These are phyloP conservation scores for Cucurbita pepo DNA, from an alignment of 306 rosid genomes.

Conservation along the genomic window DNA sequence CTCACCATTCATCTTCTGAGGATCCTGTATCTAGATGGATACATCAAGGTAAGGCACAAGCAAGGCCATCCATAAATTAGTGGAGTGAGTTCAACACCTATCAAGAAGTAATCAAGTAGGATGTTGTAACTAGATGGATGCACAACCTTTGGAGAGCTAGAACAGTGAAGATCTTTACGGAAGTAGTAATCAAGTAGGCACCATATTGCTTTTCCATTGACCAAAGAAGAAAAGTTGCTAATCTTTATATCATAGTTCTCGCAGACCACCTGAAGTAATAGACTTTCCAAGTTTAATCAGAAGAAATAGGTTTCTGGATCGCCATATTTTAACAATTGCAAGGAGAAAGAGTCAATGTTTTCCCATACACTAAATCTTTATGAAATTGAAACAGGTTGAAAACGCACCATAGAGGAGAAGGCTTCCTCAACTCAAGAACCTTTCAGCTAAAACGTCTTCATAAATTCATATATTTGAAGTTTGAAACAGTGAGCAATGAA, in stretches of 20 bases:
- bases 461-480: background rate
- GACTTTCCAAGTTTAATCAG: background rate
- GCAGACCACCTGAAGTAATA: slow-evolving; percentile 53
- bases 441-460: background rate
- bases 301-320: background rate
- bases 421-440: background rate
- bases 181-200: slow-evolving; percentile 87
- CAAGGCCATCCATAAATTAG: background rate
- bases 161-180: slow-evolving; percentile 54
- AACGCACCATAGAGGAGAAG: background rate
- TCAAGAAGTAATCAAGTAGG: background rate
- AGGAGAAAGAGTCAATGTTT: background rate
- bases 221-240: slow-evolving; percentile 44
- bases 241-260: slow-evolving; percentile 41
- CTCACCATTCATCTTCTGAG: slow-evolving; percentile 21
- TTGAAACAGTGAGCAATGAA: background rate
- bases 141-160: slow-evolving; percentile 49
- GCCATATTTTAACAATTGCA: background rate
- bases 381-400: background rate
- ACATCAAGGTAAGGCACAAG: slow-evolving; percentile 4
- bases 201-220: slow-evolving; percentile 96
- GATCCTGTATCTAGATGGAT: slow-evolving; percentile 30
- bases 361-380: background rate
- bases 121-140: background rate
- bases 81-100: background rate